These are phyloP conservation scores for Yarrowia yakushimensis DNA, from an alignment of 805 yeast genomes.

Conservation along the genomic window DNA sequence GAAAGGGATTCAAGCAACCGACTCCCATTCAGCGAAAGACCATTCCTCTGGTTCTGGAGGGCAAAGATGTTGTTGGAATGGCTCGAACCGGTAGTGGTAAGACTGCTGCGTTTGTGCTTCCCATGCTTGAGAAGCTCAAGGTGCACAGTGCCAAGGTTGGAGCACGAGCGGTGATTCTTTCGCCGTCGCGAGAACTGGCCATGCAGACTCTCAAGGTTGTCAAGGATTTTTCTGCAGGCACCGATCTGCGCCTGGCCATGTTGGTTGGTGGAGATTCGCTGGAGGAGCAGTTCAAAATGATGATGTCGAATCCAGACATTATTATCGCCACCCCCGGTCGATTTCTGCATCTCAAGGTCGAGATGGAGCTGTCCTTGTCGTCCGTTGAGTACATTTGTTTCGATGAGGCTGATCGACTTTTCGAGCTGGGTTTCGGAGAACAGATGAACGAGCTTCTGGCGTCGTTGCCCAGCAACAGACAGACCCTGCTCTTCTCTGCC, in stretches of 20 bases:
- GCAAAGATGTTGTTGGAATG: constrained; percentile 97
- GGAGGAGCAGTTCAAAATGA: constrained; percentile 89
- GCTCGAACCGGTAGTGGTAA: constrained; percentile 99
- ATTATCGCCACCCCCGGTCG: constrained; percentile 97
- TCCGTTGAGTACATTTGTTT: constrained; percentile 87
- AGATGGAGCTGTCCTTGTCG: constrained; percentile 82
- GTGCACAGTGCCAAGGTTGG: constrained; percentile 85
- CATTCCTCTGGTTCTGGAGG: constrained; percentile 81
- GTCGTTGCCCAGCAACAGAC: constrained; percentile 76
- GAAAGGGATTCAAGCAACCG: constrained; percentile 89
- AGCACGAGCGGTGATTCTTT: constrained; percentile 77
- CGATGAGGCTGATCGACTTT: constrained; percentile 95
- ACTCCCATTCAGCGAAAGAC: constrained; percentile 98
- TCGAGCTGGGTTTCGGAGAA: constrained; percentile 94
- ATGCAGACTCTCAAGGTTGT: constrained; percentile 85
- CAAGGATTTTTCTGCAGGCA: constrained; percentile 79
- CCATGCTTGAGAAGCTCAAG: constrained; percentile 81
- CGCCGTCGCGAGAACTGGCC: constrained; percentile 97
- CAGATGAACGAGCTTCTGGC: constrained; percentile 87
- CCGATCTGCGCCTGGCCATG: constrained; percentile 74
- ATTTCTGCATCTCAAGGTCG: constrained; percentile 90
- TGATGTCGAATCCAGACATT: constrained; percentile 93
- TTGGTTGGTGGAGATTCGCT: constrained; percentile 98
- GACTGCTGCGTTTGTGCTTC: constrained; percentile 93
- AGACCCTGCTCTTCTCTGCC: constrained; percentile 88